Evolutionary conservation across 192 early-diverging fungal species (phyloP).

Genomic region (Backusella australiensis): DNA sequence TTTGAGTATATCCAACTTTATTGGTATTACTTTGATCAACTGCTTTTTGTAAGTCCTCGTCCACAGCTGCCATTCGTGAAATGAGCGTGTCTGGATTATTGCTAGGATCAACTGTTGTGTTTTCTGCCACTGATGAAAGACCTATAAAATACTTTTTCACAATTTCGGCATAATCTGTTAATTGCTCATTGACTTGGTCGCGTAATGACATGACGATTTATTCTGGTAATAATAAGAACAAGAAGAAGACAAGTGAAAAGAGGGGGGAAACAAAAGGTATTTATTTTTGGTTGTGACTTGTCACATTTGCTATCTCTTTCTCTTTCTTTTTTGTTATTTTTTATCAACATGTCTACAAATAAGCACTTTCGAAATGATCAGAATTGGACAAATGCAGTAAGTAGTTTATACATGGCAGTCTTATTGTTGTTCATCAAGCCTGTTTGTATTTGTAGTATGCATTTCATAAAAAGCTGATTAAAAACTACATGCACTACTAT

Average conservation of each 20-base stretch:
- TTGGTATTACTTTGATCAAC: slow-evolving; percentile 43
- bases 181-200: slow-evolving; percentile 30
- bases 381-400: slow-evolving; percentile 45
- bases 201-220: slow-evolving; percentile 21
- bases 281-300: not conserved
- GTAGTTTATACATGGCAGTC: not conserved
- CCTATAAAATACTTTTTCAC: slow-evolving; percentile 28
- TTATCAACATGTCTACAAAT: slow-evolving; percentile 12
- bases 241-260: not conserved
- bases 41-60: slow-evolving; percentile 42
- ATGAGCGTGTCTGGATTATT: slow-evolving; percentile 34
- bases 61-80: slow-evolving; percentile 40
- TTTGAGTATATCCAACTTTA: not conserved
- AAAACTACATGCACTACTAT: slow-evolving; percentile 52
- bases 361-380: slow-evolving; percentile 41
- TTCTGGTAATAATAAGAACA: not conserved
- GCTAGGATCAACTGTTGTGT: slow-evolving; percentile 15
- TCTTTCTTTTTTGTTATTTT: not conserved
- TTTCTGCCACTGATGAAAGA: slow-evolving; percentile 19
- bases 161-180: slow-evolving; percentile 30
- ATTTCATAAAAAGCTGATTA: slow-evolving; percentile 59
- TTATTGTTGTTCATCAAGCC: not conserved
- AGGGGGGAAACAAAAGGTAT: not conserved
- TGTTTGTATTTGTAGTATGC: slow-evolving; percentile 34
- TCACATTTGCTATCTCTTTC: not conserved